A percentile compares a stretch with the other conserved stretches of the same genome.
Evolutionary conservation across 1,284 basidiomycete species (phyloP).

Genomic region (Leccinum pachyderme): DNA sequence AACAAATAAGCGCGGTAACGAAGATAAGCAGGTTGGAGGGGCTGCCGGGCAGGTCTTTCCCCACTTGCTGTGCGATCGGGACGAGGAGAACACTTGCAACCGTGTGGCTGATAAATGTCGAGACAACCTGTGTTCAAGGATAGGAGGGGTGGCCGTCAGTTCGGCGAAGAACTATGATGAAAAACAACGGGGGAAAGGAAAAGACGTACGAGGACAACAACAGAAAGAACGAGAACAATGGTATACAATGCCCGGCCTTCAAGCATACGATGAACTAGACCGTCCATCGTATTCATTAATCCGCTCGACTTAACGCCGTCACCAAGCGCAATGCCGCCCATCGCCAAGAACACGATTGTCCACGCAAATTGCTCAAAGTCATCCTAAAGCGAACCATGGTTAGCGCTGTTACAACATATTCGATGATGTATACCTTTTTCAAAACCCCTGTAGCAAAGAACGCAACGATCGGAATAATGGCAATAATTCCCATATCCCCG

Average conservation of each 20-base stretch:
- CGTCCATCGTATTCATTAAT: slow-evolving; percentile 77
- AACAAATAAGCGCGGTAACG: slow-evolving; percentile 41
- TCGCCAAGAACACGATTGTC: slow-evolving; percentile 91
- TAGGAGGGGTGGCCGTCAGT: slow-evolving; percentile 6
- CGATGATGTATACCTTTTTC: not conserved
- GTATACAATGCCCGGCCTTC: slow-evolving; percentile 73
- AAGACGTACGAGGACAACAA: slow-evolving; percentile 78
- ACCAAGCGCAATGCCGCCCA: slow-evolving; percentile 97
- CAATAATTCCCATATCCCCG: not conserved
- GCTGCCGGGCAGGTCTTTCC: slow-evolving; percentile 37
- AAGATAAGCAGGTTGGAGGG: slow-evolving; percentile 86
- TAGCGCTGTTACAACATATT: not conserved
- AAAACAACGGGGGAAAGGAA: not conserved
- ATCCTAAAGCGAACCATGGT: not conserved
- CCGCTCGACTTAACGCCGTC: slow-evolving; percentile 95
- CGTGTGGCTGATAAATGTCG: slow-evolving; percentile 93
- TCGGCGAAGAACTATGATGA: not conserved
- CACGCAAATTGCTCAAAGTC: not conserved
- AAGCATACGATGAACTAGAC: slow-evolving; percentile 67
- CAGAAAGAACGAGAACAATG: slow-evolving; percentile 83
- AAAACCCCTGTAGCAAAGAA: not conserved
- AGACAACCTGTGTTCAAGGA: slow-evolving; percentile 55
- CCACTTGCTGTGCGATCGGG: slow-evolving; percentile 84
- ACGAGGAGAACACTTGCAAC: slow-evolving; percentile 96
- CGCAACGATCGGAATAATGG: not conserved